Evolutionary conservation across 768 basidiomycete genomes (phyloP).

Genomic region (Suillus plorans): DNA sequence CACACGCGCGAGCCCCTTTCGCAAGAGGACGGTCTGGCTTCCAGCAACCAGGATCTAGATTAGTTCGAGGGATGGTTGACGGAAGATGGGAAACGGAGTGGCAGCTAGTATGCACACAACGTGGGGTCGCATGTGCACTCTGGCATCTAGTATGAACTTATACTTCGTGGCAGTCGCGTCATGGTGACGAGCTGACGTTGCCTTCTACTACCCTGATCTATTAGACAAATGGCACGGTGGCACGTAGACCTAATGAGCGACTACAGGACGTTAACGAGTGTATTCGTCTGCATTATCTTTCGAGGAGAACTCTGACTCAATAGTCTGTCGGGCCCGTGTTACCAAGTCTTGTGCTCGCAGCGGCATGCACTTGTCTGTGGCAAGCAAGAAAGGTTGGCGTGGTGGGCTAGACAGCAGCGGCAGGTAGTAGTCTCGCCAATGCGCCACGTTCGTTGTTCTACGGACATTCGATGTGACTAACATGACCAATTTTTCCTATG

Average conservation of each 20-base stretch:
- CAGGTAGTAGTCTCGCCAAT: too few relatives aligned
- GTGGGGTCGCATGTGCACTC: background rate
- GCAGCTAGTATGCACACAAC: conserved; percentile 1
- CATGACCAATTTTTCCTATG: too few relatives aligned
- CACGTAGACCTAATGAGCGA: background rate
- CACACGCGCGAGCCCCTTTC: background rate
- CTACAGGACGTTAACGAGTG: background rate
- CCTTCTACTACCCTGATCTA: background rate
- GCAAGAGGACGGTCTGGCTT: background rate
- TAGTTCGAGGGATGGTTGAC: background rate
- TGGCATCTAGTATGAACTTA: background rate
- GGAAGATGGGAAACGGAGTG: background rate
- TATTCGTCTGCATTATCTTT: background rate
- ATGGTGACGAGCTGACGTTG: background rate
- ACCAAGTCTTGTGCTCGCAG: too few relatives aligned
- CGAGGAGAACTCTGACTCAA: background rate
- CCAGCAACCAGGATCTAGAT: background rate
- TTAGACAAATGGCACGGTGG: background rate
- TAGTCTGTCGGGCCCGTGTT: background rate
- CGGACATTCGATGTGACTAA: too few relatives aligned
- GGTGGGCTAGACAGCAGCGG: too few relatives aligned
- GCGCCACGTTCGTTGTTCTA: too few relatives aligned
- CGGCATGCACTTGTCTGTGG: too few relatives aligned
- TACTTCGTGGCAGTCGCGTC: background rate
- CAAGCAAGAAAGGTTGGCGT: background rate